Percentiles rank a stretch among this genome's conserved stretches.
Conservation (phyloP, 345 rosid species). For the Citrus unshiu region DNA sequence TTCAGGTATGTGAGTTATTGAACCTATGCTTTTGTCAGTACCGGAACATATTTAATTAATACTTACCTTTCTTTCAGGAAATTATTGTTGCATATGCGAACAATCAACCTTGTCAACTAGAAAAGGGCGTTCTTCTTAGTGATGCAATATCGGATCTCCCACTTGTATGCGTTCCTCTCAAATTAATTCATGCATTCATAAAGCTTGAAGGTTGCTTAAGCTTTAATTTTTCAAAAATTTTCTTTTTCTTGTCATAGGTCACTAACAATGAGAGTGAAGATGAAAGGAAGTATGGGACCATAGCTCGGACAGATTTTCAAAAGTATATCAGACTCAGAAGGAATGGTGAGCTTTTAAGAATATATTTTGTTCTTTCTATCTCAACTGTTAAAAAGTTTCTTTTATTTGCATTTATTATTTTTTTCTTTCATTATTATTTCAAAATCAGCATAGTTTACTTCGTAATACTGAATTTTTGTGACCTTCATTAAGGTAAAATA, state of each 20-base stretch:
- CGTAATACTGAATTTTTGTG: too few species aligned
- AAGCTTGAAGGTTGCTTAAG: neutral
- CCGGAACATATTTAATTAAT: neutral
- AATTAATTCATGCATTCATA: neutral
- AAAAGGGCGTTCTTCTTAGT: constrained; percentile 27
- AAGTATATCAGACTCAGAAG: constrained; percentile 23
- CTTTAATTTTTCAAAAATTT: neutral
- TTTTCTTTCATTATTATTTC: too few species aligned
- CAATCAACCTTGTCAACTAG: constrained; percentile 15
- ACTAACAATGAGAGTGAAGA: constrained; percentile 21
- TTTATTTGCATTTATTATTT: too few species aligned
- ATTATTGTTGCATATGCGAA: constrained; percentile 24
- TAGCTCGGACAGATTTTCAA: constrained; percentile 26
- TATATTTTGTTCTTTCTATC: neutral
- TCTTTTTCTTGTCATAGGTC: constrained; percentile 16
- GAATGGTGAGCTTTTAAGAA: constrained; percentile 16
- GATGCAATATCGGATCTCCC: constrained; percentile 52
- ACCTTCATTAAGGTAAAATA: too few species aligned
- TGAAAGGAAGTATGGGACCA: constrained; percentile 17
- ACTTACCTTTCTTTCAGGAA: constrained; percentile 20
- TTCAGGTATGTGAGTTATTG: constrained; percentile 28
- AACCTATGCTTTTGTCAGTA: neutral
- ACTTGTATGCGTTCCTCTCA: constrained; percentile 12
- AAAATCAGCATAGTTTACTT: too few species aligned
- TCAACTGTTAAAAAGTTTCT: too few species aligned